Evolutionary conservation across 139 green algal species (phyloP).

Genomic region (Chlorella ohadii): DNA sequence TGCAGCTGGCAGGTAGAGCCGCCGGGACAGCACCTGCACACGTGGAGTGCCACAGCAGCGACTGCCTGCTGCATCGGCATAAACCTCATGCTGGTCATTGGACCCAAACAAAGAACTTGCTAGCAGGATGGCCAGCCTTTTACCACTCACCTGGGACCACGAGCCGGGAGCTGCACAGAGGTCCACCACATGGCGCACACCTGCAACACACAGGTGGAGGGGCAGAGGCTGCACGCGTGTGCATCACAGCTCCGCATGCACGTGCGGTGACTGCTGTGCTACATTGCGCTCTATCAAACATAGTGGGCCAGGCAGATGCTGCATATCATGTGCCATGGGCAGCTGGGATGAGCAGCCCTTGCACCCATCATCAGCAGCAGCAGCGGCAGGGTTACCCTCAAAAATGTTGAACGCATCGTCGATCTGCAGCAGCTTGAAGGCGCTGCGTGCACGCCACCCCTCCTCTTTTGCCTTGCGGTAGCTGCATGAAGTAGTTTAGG

Average conservation of each 20-base stretch:
- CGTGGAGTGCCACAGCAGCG: too few relatives aligned
- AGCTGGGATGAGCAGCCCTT: too few relatives aligned
- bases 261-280: too few relatives aligned
- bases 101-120: too few relatives aligned
- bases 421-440: conserved; percentile 98
- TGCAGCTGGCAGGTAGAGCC: conserved; percentile 90
- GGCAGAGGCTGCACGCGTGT: background rate
- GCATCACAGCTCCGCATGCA: background rate
- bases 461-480: conserved; percentile 98
- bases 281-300: too few relatives aligned
- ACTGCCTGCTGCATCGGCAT: too few relatives aligned
- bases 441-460: conserved; percentile 93
- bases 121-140: too few relatives aligned
- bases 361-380: too few relatives aligned
- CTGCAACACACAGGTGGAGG: conserved; percentile 49
- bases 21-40: conserved; percentile 49
- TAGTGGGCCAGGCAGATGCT: too few relatives aligned
- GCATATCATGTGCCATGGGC: too few relatives aligned
- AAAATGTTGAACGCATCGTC: conserved; percentile 96
- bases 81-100: too few relatives aligned
- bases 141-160: conserved; percentile 83
- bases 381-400: conserved; percentile 43
- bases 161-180: conserved; percentile 96
- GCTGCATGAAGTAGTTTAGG: background rate
- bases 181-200: conserved; percentile 94